Evolutionary conservation across 2,329 filamentous ascomycete genomes (phyloP), one percentile per base, ranked within the genome.

Genomic region (Trichoderma harzianum): DNA sequence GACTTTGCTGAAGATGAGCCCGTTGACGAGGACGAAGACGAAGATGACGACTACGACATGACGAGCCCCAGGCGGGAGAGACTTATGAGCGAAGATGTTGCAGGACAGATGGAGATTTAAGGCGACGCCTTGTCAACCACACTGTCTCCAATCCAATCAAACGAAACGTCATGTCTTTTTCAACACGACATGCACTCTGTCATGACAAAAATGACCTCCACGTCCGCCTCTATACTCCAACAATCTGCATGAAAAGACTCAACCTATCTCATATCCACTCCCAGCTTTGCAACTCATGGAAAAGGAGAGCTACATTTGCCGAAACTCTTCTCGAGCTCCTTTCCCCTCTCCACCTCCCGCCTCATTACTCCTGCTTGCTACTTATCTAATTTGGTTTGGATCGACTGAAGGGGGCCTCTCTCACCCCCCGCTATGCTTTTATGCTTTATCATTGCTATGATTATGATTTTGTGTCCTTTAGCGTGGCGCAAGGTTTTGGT

Each of bases 11-110:
- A 73, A 16, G 73, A 73, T 8, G 71, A 82, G n/a, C 81, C 84
- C 24, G 84, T 85, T 28, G 81, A 82, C 39, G 80, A 82, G 26
- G 83, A 84, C 32, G 83, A 85, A 57, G 81, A 85, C n/a, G 81
- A 83, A 7, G 82, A 80, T 11, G 80, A 79, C 69, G n/a, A 82
- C 81, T 14, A 71, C n/a, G 67, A 69, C 14, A 69, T 69, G 67
- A 28, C 24, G 11, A 62, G 57, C 7, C 47, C 67, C 2, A 82
- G 82, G 57, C 82, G 83, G 8, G 83, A 88, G 58, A 84, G 89
- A 53, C 85, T 86, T 34, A 85, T 90, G 79, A 91, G 88, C 75
- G 89, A 91, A 79, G 89, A 91, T 73, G 84, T 91, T 61, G 88
- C 88, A 34, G 85, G 85, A 5, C 83, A 84, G 24, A 91, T 91